A percentile compares a stretch with the other conserved stretches of the same genome.
These are phyloP conservation scores for Colletotrichum sansevieriae DNA, from an alignment of 2,329 filamentous ascomycete species.

Conservation along the genomic window DNA sequence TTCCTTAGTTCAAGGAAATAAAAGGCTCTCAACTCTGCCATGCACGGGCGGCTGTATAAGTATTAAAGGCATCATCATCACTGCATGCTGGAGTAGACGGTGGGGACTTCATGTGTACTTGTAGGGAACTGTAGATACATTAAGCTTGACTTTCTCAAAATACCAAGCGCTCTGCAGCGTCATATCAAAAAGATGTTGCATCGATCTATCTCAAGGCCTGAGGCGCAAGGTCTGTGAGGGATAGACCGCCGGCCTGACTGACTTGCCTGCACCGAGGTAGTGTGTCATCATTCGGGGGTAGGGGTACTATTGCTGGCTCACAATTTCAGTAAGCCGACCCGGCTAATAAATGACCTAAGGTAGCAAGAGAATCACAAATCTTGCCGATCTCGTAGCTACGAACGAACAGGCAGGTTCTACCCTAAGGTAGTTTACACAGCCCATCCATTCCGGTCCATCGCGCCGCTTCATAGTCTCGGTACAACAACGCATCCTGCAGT, in stretches of 20 bases:
- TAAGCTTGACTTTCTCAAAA: conserved; percentile 24
- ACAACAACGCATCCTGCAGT: too few relatives aligned
- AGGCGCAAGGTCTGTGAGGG: too few relatives aligned
- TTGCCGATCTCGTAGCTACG: conserved; percentile 15
- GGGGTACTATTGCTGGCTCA: not conserved
- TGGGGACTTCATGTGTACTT: conserved; percentile 35
- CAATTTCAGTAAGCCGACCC: not conserved
- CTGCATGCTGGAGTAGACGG: conserved; percentile 35
- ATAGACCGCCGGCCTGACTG: too few relatives aligned
- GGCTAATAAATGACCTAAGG: not conserved
- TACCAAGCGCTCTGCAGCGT: conserved; percentile 8
- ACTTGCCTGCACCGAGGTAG: too few relatives aligned
- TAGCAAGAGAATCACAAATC: not conserved
- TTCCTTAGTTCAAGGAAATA: conserved; percentile 5
- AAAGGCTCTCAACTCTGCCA: conserved; percentile 39
- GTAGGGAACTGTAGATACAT: conserved; percentile 40
- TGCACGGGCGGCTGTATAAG: conserved; percentile 33
- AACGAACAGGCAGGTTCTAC: not conserved
- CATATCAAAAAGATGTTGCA: not conserved
- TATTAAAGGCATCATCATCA: conserved; percentile 34
- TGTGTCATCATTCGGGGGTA: conserved; percentile 12
- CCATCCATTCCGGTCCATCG: too few relatives aligned
- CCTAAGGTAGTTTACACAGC: too few relatives aligned
- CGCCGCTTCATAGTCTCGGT: too few relatives aligned
- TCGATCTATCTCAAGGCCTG: too few relatives aligned